A percentile compares a stretch with the other conserved stretches of the same genome.
Conservation (phyloP, 352 stramenopile genomes). For the Globisporangium okanoganense region DNA sequence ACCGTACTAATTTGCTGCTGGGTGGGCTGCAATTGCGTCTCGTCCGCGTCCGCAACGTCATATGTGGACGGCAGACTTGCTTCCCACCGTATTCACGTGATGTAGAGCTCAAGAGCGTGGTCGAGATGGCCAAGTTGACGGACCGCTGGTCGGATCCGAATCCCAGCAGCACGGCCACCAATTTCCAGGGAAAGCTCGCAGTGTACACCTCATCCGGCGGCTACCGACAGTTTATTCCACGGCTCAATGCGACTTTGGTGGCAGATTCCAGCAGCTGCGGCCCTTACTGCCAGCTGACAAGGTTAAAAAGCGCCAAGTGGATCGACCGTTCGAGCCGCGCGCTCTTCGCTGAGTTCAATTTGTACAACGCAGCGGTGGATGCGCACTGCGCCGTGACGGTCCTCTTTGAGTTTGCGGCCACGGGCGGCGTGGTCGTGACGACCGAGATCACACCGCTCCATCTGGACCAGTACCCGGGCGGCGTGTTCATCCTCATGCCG, state of each 20-base stretch:
- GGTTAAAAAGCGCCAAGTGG: conserved; percentile 38
- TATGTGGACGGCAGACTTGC: conserved; percentile 20
- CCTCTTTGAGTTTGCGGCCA: conserved; percentile 51
- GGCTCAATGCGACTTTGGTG: conserved; percentile 5
- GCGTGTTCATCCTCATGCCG: conserved; percentile 35
- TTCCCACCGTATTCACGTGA: conserved; percentile 32
- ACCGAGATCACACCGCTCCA: conserved; percentile 33
- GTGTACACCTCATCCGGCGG: conserved; percentile 22
- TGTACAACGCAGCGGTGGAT: conserved; percentile 55
- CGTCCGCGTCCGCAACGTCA: conserved; percentile 33
- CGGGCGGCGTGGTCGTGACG: conserved; percentile 31
- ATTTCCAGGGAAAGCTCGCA: conserved; percentile 26
- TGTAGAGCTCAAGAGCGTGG: conserved; percentile 19
- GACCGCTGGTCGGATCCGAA: conserved; percentile 27
- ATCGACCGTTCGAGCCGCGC: conserved; percentile 43
- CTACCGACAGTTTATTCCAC: conserved; percentile 24
- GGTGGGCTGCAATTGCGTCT: conserved; percentile 52
- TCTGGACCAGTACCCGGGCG: conserved; percentile 41
- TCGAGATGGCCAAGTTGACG: conserved; percentile 17
- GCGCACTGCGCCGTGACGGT: conserved; percentile 45
- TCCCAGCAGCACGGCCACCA: background rate
- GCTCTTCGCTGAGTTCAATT: conserved; percentile 58
- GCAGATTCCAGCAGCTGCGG: conserved; percentile 19
- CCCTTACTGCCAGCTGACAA: conserved; percentile 31
- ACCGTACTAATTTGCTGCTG: conserved; percentile 47